Evolutionary conservation across 108 stramenopile species (phyloP).

Genomic region (Fistulifera solaris): DNA sequence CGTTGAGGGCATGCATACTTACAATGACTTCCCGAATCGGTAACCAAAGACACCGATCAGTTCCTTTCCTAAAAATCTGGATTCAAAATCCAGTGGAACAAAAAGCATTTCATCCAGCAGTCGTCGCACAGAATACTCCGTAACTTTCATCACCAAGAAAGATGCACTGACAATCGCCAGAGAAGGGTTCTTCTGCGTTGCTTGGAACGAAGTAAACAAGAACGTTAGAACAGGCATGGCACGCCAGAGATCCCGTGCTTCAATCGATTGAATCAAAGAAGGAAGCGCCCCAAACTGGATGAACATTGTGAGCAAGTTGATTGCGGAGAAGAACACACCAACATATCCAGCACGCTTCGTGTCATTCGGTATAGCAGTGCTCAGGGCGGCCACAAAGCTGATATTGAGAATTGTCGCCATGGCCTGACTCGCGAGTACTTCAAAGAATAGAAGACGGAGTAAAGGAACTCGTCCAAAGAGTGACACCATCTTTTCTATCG

Average conservation of each 20-base stretch:
- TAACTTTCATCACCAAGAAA: slow-evolving; percentile 67
- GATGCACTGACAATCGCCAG: slow-evolving; percentile 55
- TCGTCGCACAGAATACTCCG: slow-evolving; percentile 74
- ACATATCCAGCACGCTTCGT: slow-evolving; percentile 68
- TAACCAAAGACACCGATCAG: slow-evolving; percentile 83
- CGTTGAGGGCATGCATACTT: slow-evolving; percentile 11
- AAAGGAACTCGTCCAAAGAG: slow-evolving; percentile 70
- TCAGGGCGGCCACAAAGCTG: slow-evolving; percentile 53
- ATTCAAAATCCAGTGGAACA: slow-evolving; percentile 79
- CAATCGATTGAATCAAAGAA: slow-evolving; percentile 38
- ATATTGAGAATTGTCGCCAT: slow-evolving; percentile 73
- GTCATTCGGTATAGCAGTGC: slow-evolving; percentile 52
- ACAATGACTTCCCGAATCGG: slow-evolving; percentile 68
- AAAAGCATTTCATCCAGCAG: slow-evolving; percentile 88
- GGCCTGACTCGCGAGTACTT: slow-evolving; percentile 76
- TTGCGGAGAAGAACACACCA: slow-evolving; percentile 68
- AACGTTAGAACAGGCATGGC: slow-evolving; percentile 52
- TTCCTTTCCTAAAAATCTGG: slow-evolving; percentile 78
- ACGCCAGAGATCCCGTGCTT: slow-evolving; percentile 61
- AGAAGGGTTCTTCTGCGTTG: slow-evolving; percentile 41
- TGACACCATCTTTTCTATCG: slow-evolving; percentile 28
- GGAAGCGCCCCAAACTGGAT: slow-evolving; percentile 71
- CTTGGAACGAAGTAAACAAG: slow-evolving; percentile 27
- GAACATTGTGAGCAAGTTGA: slow-evolving; percentile 60
- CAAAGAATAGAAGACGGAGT: slow-evolving; percentile 61